These are phyloP conservation scores for Casuarina equisetifolia DNA, from an alignment of 306 rosid species.

Conservation along the genomic window DNA sequence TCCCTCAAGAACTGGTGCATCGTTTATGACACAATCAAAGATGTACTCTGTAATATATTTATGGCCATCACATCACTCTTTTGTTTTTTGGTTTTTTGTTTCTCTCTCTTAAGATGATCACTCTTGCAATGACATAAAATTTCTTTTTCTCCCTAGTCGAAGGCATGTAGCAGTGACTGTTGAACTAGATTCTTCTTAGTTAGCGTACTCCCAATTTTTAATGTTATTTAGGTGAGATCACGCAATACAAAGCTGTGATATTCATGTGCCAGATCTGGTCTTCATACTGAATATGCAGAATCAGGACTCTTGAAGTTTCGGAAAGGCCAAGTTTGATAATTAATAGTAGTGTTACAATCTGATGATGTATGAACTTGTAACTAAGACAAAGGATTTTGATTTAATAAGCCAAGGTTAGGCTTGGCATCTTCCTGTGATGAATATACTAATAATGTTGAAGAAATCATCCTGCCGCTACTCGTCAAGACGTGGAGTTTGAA, in stretches of 20 bases:
- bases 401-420: not conserved
- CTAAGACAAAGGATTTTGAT: not conserved
- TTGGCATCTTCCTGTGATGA: not conserved
- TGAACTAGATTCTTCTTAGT: not conserved
- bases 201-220: not conserved
- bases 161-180: not conserved
- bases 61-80: too few species aligned
- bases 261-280: not conserved
- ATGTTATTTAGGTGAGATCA: not conserved
- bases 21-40: not conserved
- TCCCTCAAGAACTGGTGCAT: not conserved
- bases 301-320: not conserved
- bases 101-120: too few species aligned
- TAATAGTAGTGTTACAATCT: not conserved
- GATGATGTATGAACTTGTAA: not conserved
- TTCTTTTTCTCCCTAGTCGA: not conserved
- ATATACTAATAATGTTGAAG: not conserved
- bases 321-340: not conserved
- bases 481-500: not conserved
- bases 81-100: too few species aligned
- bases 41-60: not conserved
- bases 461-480: not conserved
- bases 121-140: not conserved
- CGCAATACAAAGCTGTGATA: not conserved
- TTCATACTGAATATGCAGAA: not conserved